Conservation (phyloP, 2,329 filamentous ascomycete species). For the Hypoxylon sp. region DNA sequence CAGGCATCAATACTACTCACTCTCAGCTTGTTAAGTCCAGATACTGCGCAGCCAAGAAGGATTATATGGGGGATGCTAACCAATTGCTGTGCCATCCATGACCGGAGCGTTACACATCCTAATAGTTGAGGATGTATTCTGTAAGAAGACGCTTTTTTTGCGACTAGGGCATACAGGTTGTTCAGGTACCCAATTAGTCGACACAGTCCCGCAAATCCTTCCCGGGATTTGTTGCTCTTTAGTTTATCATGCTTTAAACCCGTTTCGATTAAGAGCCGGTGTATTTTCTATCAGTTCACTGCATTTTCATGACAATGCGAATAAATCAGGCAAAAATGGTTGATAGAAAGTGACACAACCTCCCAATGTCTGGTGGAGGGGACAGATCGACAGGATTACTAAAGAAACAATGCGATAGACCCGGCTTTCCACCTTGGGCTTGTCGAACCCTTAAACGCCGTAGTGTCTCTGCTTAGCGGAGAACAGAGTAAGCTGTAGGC, state of each 20-base stretch:
- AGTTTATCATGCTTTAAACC: neutral
- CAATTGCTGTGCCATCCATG: slow-evolving; percentile 15
- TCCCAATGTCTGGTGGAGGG: slow-evolving; percentile 20
- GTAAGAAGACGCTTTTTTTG: slow-evolving; percentile 2
- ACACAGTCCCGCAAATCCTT: slow-evolving; percentile 29
- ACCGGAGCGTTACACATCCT: slow-evolving; percentile 21
- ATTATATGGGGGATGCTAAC: slow-evolving; percentile 32
- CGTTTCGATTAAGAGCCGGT: slow-evolving; percentile 20
- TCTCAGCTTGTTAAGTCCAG: slow-evolving; percentile 13
- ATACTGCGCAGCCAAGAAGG: slow-evolving; percentile 29
- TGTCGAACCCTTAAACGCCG: slow-evolving; percentile 25
- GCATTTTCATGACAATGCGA: slow-evolving; percentile 19
- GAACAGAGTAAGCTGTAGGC: slow-evolving; percentile 38
- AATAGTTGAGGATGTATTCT: slow-evolving; percentile 17
- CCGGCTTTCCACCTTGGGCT: slow-evolving; percentile 31
- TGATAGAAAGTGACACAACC: slow-evolving; percentile 21
- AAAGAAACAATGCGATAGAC: slow-evolving; percentile 36
- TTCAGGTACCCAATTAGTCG: slow-evolving; percentile 21
- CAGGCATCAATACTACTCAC: slow-evolving; percentile 32
- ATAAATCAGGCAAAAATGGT: slow-evolving; percentile 32
- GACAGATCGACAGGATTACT: slow-evolving; percentile 42
- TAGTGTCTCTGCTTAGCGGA: slow-evolving; percentile 32
- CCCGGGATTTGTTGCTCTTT: slow-evolving; percentile 11
- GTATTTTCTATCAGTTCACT: slow-evolving; percentile 21
- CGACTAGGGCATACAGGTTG: neutral